Evolutionary conservation across 805 yeast genomes (phyloP).

Genomic region (Saturnispora mendoncae): DNA sequence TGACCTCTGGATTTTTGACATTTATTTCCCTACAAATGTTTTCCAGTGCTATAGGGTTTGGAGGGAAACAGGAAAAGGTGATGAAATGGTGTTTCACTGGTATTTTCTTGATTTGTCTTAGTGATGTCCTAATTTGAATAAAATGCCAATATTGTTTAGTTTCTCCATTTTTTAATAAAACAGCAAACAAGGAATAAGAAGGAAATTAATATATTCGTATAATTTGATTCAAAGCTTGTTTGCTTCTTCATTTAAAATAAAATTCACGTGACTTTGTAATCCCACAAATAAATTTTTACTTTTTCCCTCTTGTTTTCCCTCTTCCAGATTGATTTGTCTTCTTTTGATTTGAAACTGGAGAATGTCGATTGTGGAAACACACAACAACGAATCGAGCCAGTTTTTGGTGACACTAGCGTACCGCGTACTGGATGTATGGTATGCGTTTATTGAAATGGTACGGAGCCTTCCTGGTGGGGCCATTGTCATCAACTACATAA

Average conservation of each 20-base stretch:
- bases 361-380: conserved; percentile 11
- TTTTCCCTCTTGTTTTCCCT: too few species aligned
- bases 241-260: too few species aligned
- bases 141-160: too few species aligned
- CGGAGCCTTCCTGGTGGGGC: conserved; percentile 45
- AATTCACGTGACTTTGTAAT: not conserved
- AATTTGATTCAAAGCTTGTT: too few species aligned
- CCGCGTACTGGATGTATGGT: conserved; percentile 21
- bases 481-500: conserved; percentile 59
- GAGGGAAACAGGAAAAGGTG: conserved; percentile 57
- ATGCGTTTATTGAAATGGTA: conserved; percentile 17
- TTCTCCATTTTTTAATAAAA: too few species aligned
- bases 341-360: not conserved
- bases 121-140: conserved; percentile 22
- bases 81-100: conserved; percentile 56
- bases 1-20: conserved; percentile 77
- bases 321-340: not conserved
- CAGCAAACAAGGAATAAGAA: too few species aligned
- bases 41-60: conserved; percentile 71
- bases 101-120: conserved; percentile 43
- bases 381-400: conserved; percentile 19
- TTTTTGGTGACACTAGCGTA: conserved; percentile 23
- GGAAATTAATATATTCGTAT: too few species aligned
- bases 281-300: too few species aligned
- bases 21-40: conserved; percentile 83